Evolutionary conservation across 306 rosid genomes (phyloP).

Genomic region (Prunus salicina): DNA sequence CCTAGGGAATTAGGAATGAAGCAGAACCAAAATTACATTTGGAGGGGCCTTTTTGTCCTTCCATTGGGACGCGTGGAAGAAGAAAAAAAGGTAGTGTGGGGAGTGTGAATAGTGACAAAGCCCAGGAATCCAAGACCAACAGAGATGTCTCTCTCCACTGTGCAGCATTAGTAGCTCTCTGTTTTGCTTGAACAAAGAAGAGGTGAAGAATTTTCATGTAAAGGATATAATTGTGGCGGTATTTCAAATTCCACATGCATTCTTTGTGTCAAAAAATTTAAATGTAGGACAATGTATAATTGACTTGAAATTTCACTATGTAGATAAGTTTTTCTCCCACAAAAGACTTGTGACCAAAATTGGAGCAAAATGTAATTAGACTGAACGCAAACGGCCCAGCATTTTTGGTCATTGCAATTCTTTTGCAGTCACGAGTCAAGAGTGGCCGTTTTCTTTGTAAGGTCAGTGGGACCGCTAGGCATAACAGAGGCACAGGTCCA

Average conservation of each 20-base stretch:
- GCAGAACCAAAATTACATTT: neutral
- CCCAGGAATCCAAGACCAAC: neutral
- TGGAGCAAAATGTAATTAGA: too few relatives aligned
- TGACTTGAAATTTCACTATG: too few relatives aligned
- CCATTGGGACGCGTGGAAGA: constrained; percentile 15
- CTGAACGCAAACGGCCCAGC: neutral
- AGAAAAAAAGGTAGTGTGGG: neutral
- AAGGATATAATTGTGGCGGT: too few relatives aligned
- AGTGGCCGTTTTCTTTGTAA: neutral
- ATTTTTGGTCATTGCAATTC: neutral
- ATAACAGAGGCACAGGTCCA: neutral
- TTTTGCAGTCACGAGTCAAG: neutral
- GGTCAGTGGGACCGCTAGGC: neutral
- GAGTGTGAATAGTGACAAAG: constrained; percentile 16
- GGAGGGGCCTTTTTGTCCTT: neutral
- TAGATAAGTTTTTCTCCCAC: too few relatives aligned
- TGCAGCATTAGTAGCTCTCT: neutral
- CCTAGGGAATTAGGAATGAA: neutral
- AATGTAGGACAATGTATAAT: too few relatives aligned
- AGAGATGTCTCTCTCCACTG: neutral
- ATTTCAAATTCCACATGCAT: too few relatives aligned
- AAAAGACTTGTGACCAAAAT: too few relatives aligned
- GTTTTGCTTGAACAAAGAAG: too few relatives aligned
- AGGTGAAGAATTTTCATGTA: too few relatives aligned
- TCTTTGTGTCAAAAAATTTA: too few relatives aligned